A percentile compares a stretch with the other conserved stretches of the same genome.
Evolutionary conservation across 805 yeast genomes (phyloP).

Genomic region (Wickerhamiella shivajii): DNA sequence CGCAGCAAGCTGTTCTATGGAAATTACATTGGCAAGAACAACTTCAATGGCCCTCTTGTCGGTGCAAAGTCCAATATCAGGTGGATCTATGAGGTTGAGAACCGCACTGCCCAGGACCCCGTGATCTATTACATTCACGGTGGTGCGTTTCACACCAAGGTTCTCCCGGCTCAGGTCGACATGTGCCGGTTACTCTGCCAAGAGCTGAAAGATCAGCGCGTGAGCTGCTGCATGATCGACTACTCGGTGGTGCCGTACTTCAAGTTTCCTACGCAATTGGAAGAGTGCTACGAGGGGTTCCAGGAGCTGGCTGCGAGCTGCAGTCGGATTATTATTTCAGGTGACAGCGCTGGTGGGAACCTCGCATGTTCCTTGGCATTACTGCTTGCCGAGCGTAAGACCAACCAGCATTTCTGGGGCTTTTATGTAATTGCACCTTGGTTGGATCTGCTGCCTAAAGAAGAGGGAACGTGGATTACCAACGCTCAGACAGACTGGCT

Average conservation of each 20-base stretch:
- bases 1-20: too few relatives aligned
- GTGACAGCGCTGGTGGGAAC: constrained; percentile 5
- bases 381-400: neutral
- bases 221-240: constrained; percentile 1
- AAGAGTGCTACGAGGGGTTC: constrained; percentile 1
- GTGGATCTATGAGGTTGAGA: constrained; percentile 3
- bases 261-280: constrained; percentile 4
- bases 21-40: neutral
- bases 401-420: neutral
- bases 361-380: neutral
- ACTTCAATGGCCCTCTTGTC: neutral
- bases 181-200: neutral
- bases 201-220: neutral
- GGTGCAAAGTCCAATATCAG: neutral
- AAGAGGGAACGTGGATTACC: neutral
- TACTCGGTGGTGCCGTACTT: constrained; percentile 2
- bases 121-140: constrained; percentile 5
- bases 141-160: constrained; percentile 2
- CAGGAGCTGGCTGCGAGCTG: neutral
- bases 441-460: constrained; percentile 2
- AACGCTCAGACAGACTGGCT: neutral
- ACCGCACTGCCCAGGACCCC: constrained; percentile 4
- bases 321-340: constrained; percentile 1
- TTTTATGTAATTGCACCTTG: neutral
- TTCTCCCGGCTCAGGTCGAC: neutral